These are phyloP conservation scores for Rhodotorula paludigena DNA, from an alignment of 768 basidiomycete genomes.

Conservation along the genomic window DNA sequence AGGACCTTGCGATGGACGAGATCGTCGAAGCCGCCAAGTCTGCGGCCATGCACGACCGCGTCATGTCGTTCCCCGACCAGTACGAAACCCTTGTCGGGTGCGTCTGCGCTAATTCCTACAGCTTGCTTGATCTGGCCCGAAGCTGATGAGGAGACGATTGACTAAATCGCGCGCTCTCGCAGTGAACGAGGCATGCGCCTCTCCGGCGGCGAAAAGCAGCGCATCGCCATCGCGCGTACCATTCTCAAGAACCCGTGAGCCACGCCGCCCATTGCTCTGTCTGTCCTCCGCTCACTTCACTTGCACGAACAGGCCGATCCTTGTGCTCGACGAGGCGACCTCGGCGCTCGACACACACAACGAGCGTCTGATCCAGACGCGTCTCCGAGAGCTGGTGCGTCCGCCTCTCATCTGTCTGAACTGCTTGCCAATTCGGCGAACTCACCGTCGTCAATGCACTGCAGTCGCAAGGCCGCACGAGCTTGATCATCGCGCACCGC, in stretches of 20 bases:
- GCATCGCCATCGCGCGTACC: slow-evolving; percentile 69
- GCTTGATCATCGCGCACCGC: slow-evolving; percentile 36
- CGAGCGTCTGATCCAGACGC: slow-evolving; percentile 82
- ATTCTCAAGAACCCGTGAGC: slow-evolving; percentile 76
- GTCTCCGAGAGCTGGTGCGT: slow-evolving; percentile 67
- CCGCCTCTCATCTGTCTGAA: slow-evolving; percentile 62
- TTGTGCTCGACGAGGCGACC: slow-evolving; percentile 30
- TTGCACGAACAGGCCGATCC: slow-evolving; percentile 1
- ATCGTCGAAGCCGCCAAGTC: slow-evolving; percentile 72
- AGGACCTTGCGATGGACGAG: slow-evolving; percentile 64
- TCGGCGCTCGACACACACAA: slow-evolving; percentile 79
- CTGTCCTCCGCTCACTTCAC: slow-evolving; percentile 41
- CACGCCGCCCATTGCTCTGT: slow-evolving; percentile 51
- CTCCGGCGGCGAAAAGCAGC: slow-evolving; percentile 66
- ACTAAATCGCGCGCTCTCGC: not conserved
- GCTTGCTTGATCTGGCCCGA: not conserved
- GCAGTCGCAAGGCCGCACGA: slow-evolving; percentile 39
- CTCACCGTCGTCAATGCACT: too few relatives aligned
- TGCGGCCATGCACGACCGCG: slow-evolving; percentile 82
- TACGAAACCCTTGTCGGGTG: slow-evolving; percentile 74
- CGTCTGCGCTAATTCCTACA: not conserved
- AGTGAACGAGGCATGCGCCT: slow-evolving; percentile 74
- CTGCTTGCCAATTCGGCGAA: slow-evolving; percentile 64
- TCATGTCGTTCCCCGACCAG: slow-evolving; percentile 71
- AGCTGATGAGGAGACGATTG: too few relatives aligned